These are phyloP conservation scores for Fulvia fulva DNA, from an alignment of 2,329 filamentous ascomycete species.

Conservation along the genomic window DNA sequence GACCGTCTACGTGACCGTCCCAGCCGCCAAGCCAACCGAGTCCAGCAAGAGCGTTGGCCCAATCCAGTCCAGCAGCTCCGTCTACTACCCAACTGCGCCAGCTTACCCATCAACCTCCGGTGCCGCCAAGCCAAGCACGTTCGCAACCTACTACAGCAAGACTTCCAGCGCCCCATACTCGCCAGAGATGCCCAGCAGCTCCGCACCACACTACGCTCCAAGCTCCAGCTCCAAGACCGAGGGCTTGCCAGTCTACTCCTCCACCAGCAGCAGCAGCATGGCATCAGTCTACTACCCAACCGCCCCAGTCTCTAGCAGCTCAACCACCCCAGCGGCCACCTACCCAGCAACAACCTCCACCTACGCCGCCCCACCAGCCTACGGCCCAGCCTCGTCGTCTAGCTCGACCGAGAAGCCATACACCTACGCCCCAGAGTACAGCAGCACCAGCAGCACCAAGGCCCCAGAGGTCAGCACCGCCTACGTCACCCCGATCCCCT, in stretches of 20 bases:
- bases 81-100: constrained; percentile 19
- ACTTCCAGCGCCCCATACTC: constrained; percentile 6
- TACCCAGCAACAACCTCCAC: background rate
- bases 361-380: background rate
- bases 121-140: constrained; percentile 12
- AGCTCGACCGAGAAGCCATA: constrained; percentile 2
- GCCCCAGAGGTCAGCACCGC: constrained; percentile 1
- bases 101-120: constrained; percentile 9
- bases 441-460: constrained; percentile 7
- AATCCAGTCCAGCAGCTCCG: constrained; percentile 21
- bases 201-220: constrained; percentile 2
- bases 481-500: constrained; percentile 15
- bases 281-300: background rate
- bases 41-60: constrained; percentile 17
- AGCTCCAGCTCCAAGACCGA: background rate
- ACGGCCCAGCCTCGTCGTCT: background rate
- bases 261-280: background rate
- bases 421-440: constrained; percentile 12
- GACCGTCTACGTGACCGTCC: constrained; percentile 30
- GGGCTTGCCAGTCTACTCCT: constrained; percentile 1
- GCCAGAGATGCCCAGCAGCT: constrained; percentile 5
- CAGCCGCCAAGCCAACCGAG: constrained; percentile 7
- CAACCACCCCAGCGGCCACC: constrained; percentile 3
- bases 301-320: background rate
- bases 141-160: background rate